These are phyloP conservation scores for Hortaea werneckii DNA, from an alignment of 2,329 filamentous ascomycete species.

Conservation along the genomic window DNA sequence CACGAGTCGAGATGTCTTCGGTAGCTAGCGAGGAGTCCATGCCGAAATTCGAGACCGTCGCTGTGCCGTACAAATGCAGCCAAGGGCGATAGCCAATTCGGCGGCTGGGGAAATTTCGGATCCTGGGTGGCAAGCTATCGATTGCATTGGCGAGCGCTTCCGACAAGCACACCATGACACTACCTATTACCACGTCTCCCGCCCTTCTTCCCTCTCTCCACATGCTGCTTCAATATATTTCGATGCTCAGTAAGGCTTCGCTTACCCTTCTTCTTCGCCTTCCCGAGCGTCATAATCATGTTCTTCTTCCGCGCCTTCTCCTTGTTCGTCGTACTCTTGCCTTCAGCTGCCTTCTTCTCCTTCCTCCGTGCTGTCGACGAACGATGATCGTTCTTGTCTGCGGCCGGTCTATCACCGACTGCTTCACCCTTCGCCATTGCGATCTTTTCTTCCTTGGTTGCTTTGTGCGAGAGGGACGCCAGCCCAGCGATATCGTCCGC, in stretches of 20 bases:
- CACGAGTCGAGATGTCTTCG: no score
- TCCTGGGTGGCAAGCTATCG: no score
- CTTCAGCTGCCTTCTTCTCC: slow-evolving; percentile 76
- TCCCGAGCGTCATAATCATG: slow-evolving; percentile 94
- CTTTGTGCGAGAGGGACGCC: slow-evolving; percentile 64
- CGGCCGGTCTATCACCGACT: neutral
- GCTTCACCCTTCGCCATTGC: slow-evolving; percentile 60
- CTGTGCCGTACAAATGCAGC: no score
- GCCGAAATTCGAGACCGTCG: no score
- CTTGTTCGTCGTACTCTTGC: slow-evolving; percentile 94
- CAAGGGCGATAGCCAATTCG: no score
- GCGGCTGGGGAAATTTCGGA: no score
- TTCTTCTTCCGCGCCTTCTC: slow-evolving; percentile 98
- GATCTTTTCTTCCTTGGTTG: slow-evolving; percentile 80
- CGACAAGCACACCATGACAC: neutral
- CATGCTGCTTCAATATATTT: slow-evolving; percentile 69
- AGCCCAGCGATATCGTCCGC: slow-evolving; percentile 87
- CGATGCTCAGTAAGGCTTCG: slow-evolving; percentile 78
- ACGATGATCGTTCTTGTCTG: slow-evolving; percentile 55
- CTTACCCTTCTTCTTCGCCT: slow-evolving; percentile 93
- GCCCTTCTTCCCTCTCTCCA: slow-evolving; percentile 72
- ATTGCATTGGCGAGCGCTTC: no score
- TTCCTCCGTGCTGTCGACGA: slow-evolving; percentile 73
- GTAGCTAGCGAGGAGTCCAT: no score
- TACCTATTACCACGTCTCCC: slow-evolving; percentile 62